Evolutionary conservation across 2,329 filamentous ascomycete species (phyloP).

Genomic region (Aspergillus brunneoviolaceus): DNA sequence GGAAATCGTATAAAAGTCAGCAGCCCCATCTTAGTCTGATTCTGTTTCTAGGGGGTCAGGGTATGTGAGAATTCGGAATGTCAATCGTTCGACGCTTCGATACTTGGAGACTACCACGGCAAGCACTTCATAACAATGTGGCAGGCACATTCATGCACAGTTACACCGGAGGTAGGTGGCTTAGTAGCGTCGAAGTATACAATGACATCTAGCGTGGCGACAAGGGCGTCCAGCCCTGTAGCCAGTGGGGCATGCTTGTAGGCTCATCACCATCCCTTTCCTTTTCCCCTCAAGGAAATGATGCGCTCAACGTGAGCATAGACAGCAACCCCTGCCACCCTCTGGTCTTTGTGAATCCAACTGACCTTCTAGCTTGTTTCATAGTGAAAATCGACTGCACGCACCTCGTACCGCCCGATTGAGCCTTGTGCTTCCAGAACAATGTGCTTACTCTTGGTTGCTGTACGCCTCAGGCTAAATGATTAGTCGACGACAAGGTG

Average conservation of each 20-base stretch:
- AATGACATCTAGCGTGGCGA: not conserved
- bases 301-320: not conserved
- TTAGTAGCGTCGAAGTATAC: not conserved
- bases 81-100: not conserved
- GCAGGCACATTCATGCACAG: not conserved
- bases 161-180: not conserved
- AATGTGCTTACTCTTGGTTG: not conserved
- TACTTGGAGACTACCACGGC: not conserved
- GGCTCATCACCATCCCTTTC: not conserved
- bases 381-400: constrained; percentile 8
- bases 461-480: not conserved
- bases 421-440: constrained; percentile 2
- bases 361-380: constrained; percentile 12
- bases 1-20: too few relatives aligned
- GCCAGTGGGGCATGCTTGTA: not conserved
- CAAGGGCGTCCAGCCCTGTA: constrained; percentile 1
- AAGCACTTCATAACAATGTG: not conserved
- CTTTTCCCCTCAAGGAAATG: not conserved
- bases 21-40: not conserved
- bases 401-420: not conserved
- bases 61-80: too few relatives aligned
- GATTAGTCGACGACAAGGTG: not conserved
- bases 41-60: too few relatives aligned
- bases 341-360: not conserved
- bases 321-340: not conserved